Conservation (phyloP, 306 rosid genomes). For the Fragaria iinumae region DNA sequence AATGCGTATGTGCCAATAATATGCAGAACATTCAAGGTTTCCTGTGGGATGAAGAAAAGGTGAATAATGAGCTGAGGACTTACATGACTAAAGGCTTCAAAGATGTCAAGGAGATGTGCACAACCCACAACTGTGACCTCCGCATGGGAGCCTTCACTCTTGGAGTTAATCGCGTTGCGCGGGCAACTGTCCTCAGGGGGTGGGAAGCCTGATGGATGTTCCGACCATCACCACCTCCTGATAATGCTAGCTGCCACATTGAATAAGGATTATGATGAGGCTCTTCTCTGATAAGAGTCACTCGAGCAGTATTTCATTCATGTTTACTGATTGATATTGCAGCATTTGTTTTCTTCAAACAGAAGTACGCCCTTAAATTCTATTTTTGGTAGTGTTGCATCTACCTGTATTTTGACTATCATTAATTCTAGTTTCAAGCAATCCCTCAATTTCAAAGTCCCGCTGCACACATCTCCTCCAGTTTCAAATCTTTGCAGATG, state of each 20-base stretch:
- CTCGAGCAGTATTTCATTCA: not conserved
- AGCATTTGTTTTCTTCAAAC: not conserved
- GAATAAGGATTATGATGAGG: constrained; percentile 20
- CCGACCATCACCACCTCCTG: not conserved
- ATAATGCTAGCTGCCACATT: not conserved
- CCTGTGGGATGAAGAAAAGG: constrained; percentile 91
- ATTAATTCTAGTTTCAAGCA: too few species aligned
- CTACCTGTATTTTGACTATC: not conserved
- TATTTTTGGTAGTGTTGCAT: not conserved
- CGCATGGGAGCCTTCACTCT: constrained; percentile 96
- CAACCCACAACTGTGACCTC: constrained; percentile 68
- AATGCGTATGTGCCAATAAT: not conserved
- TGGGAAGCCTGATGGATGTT: constrained; percentile 74
- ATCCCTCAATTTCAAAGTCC: too few species aligned
- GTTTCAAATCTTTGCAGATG: too few species aligned
- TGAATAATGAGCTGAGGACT: constrained; percentile 61
- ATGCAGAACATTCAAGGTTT: constrained; percentile 96
- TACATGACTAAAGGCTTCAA: constrained; percentile 87
- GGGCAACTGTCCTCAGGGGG: constrained; percentile 86
- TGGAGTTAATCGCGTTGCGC: constrained; percentile 81
- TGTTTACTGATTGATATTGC: not conserved
- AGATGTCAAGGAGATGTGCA: constrained; percentile 85
- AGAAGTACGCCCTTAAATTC: not conserved
- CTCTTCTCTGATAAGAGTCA: not conserved
- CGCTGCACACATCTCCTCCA: too few species aligned